These are phyloP conservation scores for Harringtonia aguacate DNA, from an alignment of 2,329 filamentous ascomycete genomes.

Conservation along the genomic window DNA sequence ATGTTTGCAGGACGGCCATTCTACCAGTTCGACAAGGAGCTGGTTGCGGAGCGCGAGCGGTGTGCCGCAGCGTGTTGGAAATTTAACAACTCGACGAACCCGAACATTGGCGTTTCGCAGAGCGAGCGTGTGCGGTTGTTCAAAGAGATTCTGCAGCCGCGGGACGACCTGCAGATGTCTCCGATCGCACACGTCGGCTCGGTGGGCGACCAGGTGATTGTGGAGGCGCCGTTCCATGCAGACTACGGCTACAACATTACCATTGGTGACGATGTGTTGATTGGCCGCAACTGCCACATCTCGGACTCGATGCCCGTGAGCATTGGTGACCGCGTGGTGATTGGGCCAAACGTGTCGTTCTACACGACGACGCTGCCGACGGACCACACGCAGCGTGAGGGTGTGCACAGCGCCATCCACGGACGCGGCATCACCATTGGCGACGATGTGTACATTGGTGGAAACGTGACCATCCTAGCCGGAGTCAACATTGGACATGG, in stretches of 20 bases:
- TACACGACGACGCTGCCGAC: constrained; percentile 64
- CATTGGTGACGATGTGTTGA: constrained; percentile 74
- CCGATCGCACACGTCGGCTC: constrained; percentile 44
- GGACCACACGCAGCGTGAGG: constrained; percentile 63
- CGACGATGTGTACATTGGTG: constrained; percentile 76
- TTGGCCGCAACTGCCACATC: constrained; percentile 75
- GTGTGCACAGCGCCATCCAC: constrained; percentile 59
- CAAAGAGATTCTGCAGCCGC: constrained; percentile 58
- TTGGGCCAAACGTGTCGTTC: constrained; percentile 79
- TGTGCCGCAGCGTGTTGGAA: constrained; percentile 73
- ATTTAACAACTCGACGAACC: constrained; percentile 78
- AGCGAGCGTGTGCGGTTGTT: constrained; percentile 61
- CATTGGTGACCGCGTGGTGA: constrained; percentile 67
- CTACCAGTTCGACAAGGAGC: constrained; percentile 64
- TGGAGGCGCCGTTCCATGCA: constrained; percentile 83
- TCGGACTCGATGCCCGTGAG: constrained; percentile 76
- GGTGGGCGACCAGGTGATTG: constrained; percentile 63
- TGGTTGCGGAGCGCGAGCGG: constrained; percentile 73
- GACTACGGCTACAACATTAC: constrained; percentile 94
- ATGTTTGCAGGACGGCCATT: constrained; percentile 79
- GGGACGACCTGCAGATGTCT: constrained; percentile 44
- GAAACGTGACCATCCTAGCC: constrained; percentile 65
- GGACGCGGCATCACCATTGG: constrained; percentile 68
- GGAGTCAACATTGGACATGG: constrained; percentile 74
- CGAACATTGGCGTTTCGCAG: constrained; percentile 58